phyloP scores from a whole-genome alignment of 2,329 filamentous ascomycete genomes.

The Lachnellula cervina region DNA sequence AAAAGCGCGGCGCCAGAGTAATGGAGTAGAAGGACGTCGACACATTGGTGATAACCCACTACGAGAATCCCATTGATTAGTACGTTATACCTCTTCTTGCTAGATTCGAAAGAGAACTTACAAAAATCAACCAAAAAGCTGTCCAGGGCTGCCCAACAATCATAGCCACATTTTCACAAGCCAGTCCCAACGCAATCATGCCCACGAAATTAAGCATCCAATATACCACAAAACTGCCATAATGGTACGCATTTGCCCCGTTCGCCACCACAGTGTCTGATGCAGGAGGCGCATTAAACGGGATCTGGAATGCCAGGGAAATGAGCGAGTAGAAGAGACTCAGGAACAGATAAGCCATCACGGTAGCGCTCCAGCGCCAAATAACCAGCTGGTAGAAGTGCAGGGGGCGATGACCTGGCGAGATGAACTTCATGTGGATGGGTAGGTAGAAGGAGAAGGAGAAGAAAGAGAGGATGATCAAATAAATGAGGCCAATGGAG shows the following conservation, averaged over 20 bases:
- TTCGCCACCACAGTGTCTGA: conserved; percentile 39
- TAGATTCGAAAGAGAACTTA: neutral
- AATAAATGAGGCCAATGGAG: conserved; percentile 59
- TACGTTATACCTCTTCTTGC: neutral
- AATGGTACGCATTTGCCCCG: conserved; percentile 51
- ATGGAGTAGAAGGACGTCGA: conserved; percentile 56
- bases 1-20: conserved; percentile 54
- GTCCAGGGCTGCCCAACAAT: conserved; percentile 55
- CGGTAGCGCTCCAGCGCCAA: conserved; percentile 53
- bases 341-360: conserved; percentile 55
- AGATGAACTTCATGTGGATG: conserved; percentile 55
- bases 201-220: conserved; percentile 60
- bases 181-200: conserved; percentile 58
- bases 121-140: conserved; percentile 57
- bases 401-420: conserved; percentile 51
- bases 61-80: too few species aligned
- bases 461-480: conserved; percentile 65
- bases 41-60: conserved; percentile 62
- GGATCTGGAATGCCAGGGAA: conserved; percentile 57
- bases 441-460: conserved; percentile 61
- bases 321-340: conserved; percentile 61
- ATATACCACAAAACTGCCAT: conserved; percentile 56
- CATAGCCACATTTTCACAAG: conserved; percentile 63
- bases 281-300: conserved; percentile 47
- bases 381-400: conserved; percentile 53